phyloP scores from a whole-genome alignment of 2,329 filamentous ascomycete genomes.

The Monascus ruber region DNA sequence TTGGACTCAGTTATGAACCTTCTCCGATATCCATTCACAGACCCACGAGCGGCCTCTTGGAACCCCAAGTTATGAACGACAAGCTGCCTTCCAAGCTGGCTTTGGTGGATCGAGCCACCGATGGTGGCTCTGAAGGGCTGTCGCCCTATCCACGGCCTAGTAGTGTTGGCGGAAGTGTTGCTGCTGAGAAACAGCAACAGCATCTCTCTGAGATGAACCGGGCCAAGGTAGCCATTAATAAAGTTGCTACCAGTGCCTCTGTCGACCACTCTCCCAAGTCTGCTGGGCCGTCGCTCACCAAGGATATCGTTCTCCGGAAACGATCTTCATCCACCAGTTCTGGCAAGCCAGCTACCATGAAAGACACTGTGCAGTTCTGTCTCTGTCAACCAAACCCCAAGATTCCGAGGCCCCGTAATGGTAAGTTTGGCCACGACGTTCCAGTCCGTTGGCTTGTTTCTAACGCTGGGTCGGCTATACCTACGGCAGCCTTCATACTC shows the following conservation, averaged over 20 bases:
- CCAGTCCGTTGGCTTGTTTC: slow-evolving; percentile 10
- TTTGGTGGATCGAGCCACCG: neutral
- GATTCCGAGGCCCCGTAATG: slow-evolving; percentile 59
- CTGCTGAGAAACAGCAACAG: neutral
- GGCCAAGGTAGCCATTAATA: slow-evolving; percentile 13
- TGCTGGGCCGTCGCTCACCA: slow-evolving; percentile 8
- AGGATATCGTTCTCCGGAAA: slow-evolving; percentile 13
- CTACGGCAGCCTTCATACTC: slow-evolving; percentile 72
- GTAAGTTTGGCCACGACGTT: slow-evolving; percentile 36
- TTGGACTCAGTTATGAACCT: slow-evolving; percentile 31
- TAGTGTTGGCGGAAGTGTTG: slow-evolving; percentile 2
- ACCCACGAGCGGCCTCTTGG: slow-evolving; percentile 24
- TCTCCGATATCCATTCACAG: slow-evolving; percentile 20
- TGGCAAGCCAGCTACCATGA: slow-evolving; percentile 20
- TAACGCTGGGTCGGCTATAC: slow-evolving; percentile 4
- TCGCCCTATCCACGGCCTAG: neutral
- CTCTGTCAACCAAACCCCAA: slow-evolving; percentile 61
- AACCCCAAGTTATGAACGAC: slow-evolving; percentile 33
- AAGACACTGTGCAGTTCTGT: slow-evolving; percentile 46
- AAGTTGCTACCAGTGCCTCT: slow-evolving; percentile 6
- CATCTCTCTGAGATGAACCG: slow-evolving; percentile 18
- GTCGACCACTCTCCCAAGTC: slow-evolving; percentile 8
- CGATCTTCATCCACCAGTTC: slow-evolving; percentile 25
- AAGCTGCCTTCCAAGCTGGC: slow-evolving; percentile 1
- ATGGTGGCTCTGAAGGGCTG: neutral